Evolutionary conservation across 2,329 filamentous ascomycete genomes (phyloP), one percentile per base, ranked within the genome.

Genomic region (Aspergillus thermomutatus): DNA sequence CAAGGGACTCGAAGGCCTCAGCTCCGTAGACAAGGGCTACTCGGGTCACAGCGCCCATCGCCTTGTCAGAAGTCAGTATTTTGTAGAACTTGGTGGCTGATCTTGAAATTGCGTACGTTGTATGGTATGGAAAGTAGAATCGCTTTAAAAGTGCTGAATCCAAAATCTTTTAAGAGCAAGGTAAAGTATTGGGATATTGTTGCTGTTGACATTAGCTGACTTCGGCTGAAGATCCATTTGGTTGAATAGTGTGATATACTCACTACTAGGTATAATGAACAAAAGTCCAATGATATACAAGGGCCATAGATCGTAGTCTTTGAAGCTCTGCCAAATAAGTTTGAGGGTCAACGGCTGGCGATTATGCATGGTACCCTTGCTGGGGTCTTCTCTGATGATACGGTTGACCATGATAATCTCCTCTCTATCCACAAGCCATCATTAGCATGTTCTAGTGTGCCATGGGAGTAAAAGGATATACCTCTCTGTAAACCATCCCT

Each of bases 341-440:
- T 59, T 66, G 1, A 73, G 64, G 0, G 74, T 77, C 1, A 85
- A 69, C 0, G 77, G 79, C 60, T 84, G 77, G 1, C 81, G 66
- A 40, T 83, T 84, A 65, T 83, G 80, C 81, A 83, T 83, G 55
- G 78, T 77, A 21, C 81, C 80, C 63, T 84, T 84, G 40, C 74
- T 77, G 0, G 79, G 79, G 54, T 82, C 79, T 41, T 82, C 80
- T 3, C 79, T 73, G 23, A 82, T 65, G 19, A 85, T 76, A 28
- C 80, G 79, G 64, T 88, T 89, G 31, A 87, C 80, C 79, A 89
- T 84, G 60, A 89, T 88, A 26, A 81, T 79, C 63, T 89, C 87
- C 67, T 90, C 84, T 0, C 67, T 67, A 45, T 17, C 10, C 6
- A 31, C 31, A 37, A 17, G 14, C n/a, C 31, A 3, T 2, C 1